Evolutionary conservation across 2,329 filamentous ascomycete genomes (phyloP), one percentile per base, ranked within the genome.

Genomic region (Colletotrichum cordylinicola): DNA sequence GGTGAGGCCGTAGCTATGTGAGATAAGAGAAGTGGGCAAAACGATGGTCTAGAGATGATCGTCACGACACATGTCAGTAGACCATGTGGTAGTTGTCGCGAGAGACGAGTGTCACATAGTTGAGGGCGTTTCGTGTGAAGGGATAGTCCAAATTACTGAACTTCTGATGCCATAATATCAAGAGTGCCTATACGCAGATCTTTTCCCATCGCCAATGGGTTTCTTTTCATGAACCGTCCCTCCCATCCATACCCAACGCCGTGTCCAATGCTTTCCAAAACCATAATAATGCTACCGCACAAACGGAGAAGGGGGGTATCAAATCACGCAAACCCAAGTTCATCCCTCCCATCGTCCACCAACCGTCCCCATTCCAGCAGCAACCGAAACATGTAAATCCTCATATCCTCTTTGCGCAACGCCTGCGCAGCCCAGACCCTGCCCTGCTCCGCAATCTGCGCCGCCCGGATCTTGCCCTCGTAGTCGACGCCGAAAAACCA

Each of bases 331-430:
- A 86, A 87, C 8, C 82, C 82, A 66, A 85, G 74, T 12, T 81
- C 79, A 31, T 87, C 86, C 75, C 87, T 81, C 33, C 84, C 78
- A 80, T 94, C 92, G 83, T 93, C 88, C 18, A 91, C 89, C 18
- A 94, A 79, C 74, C 93, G 84, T 1, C 88, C 93, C 91, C 93
- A 95, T 84, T 95, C 94, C 37, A 95, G 82, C 80, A 95, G 81
- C 78, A 95, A 81, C 52, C 94, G 85, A 80, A 95, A 96, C 83
- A 95, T 88, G 80, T 95, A 96, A 10, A 95, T 88, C 82, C 94
- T 92, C 91, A 94, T 94, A 80, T 95, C 94, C 82, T 93, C 92
- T 79, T 89, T 91, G 78, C 93, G 86, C 24, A 94, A 78, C 15
- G 90, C 91, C 80, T 86, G 87, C 2, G 83, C 83, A 0, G 91